phyloP scores from a whole-genome alignment of 345 rosid species.

The Rhizophora apiculata region DNA sequence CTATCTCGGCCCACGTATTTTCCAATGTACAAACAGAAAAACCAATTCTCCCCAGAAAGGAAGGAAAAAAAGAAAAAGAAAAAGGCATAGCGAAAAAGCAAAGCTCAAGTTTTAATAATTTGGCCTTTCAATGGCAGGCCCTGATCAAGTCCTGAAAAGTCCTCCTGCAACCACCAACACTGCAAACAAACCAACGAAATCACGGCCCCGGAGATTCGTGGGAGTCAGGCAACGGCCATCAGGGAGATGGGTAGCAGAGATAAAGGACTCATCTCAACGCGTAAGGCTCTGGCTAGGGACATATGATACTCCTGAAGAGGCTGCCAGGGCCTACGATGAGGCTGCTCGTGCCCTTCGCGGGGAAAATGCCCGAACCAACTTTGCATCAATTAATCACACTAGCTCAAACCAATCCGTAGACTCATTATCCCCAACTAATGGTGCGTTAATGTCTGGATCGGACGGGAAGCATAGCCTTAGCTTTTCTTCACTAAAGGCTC shows the following conservation, averaged over 20 bases:
- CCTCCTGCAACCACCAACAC: conserved; percentile 9
- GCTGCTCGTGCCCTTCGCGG: conserved; percentile 75
- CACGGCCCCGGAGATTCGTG: conserved; percentile 40
- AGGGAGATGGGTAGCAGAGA: conserved; percentile 76
- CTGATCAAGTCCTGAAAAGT: conserved; percentile 25
- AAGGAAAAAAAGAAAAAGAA: not conserved
- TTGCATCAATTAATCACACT: conserved; percentile 22
- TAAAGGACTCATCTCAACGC: conserved; percentile 67
- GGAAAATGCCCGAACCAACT: conserved; percentile 62
- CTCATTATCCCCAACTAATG: conserved; percentile 16
- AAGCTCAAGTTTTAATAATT: not conserved
- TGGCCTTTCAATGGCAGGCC: conserved; percentile 31
- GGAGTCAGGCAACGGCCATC: conserved; percentile 72
- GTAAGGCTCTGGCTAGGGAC: conserved; percentile 71
- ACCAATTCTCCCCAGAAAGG: too few relatives aligned
- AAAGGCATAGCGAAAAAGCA: conserved; percentile 7
- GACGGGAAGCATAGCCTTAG: conserved; percentile 36
- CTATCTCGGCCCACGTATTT: not conserved
- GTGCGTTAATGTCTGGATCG: conserved; percentile 18
- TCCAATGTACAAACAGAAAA: not conserved
- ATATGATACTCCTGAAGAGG: conserved; percentile 68
- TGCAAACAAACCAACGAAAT: conserved; percentile 25
- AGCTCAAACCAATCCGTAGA: conserved; percentile 7
- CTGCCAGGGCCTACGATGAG: conserved; percentile 67
- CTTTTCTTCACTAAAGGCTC: conserved; percentile 60